Base-by-base conservation (phyloP, 139 green algal genomes). In the Gonium pectorale region DNA sequence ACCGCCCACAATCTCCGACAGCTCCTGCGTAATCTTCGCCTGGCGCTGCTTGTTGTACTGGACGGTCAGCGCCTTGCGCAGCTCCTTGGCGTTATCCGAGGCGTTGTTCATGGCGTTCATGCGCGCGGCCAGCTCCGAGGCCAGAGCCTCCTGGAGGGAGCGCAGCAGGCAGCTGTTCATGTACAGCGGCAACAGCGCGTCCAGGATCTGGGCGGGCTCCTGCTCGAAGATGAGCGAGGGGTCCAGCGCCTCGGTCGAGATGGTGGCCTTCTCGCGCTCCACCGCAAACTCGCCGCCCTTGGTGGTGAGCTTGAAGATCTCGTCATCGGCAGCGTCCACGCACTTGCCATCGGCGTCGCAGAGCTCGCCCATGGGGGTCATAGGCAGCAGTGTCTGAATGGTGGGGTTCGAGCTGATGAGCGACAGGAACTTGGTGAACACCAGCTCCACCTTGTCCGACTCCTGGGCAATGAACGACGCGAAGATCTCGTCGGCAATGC, bases 51-150 rank as follows among this genome's bases (percentile, higher is more conserved):
- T 93, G 96, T 99, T 99, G 96, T 98, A 99, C 44, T 90, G 80
- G 19, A 93, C 78, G 72, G 68, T 96, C n/a, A 99, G 91, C 11
- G n/a, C 92, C 85, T 89, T 96, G 31, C 89, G 92, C 49, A 99
- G 91, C 79, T 98, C 96, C 89, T 93, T 95, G 49, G 97, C 97
- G 89, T 99, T 99, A 85, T 99, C 97, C 7, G 92, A 95, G 35
- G 97, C 97, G 83, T 88, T 97, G 92, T 88, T 97, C 97, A 99
- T 99, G 79, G 97, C 97, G 84, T 99, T 99, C 97, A 99, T 99
- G 87, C 97, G 95, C 0, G 97, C 95, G n/a, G 98, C 96, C 85
- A 99, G 94, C 96, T 99, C 97, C 24, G 90, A 97, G 62, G 97
- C 97, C 79, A 99, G 90, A 17, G 96, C 92, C 94, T 99, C 97